A percentile compares a stretch with the other conserved stretches of the same genome.
Conservation (phyloP, 257 asterid genomes). For the Rauvolfia tetraphylla region DNA sequence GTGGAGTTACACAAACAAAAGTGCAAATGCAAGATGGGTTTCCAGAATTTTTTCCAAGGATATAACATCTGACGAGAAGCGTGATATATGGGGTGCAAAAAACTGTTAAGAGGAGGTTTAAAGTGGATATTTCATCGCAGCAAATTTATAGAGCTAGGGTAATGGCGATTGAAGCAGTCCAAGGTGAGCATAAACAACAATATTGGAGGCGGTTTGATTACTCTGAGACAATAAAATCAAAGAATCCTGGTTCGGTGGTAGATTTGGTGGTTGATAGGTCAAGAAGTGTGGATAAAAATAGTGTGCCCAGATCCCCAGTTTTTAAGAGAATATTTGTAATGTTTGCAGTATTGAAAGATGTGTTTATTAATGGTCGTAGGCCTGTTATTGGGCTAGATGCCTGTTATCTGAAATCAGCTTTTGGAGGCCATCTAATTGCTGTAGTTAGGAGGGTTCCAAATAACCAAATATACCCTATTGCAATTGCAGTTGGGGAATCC, state of each 20-base stretch:
- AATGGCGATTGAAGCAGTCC: background rate
- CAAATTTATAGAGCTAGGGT: background rate
- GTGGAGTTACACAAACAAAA: too few species aligned
- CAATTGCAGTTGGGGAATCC: background rate
- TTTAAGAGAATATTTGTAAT: background rate
- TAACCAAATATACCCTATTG: background rate
- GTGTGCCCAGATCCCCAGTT: background rate
- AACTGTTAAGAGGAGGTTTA: too few species aligned
- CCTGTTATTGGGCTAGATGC: background rate
- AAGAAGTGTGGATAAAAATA: too few species aligned
- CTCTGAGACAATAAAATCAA: too few species aligned
- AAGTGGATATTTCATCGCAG: background rate
- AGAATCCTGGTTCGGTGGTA: too few species aligned
- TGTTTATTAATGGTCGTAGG: background rate
- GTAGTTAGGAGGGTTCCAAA: background rate
- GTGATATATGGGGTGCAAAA: too few species aligned
- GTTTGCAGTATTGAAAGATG: constrained; percentile 14
- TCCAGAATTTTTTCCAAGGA: too few species aligned
- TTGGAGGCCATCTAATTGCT: background rate
- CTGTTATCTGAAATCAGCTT: background rate
- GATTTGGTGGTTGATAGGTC: background rate
- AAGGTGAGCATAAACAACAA: background rate
- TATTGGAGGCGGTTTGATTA: background rate
- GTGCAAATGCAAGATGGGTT: too few species aligned
- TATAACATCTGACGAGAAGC: too few species aligned